Conservation (phyloP, 73 alveolate genomes). For the Paramecium pentaurelia region DNA sequence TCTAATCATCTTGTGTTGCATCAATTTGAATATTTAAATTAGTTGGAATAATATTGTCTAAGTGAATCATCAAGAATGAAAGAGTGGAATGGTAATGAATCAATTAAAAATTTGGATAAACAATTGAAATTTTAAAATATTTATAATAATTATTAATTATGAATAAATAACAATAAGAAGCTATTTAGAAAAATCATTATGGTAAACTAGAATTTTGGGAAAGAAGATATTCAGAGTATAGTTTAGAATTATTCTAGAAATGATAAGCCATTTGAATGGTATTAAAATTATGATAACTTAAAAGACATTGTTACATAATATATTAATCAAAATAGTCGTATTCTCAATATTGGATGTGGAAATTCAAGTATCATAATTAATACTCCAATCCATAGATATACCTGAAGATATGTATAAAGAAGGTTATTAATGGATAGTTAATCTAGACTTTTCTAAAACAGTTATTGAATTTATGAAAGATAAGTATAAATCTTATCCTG, state of each 20-base stretch:
- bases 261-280: conserved; percentile 69
- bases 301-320: conserved; percentile 67
- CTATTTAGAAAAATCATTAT: conserved; percentile 35
- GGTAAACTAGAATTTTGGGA: conserved; percentile 64
- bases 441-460: conserved; percentile 48
- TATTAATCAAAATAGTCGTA: conserved; percentile 46
- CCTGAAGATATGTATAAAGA: conserved; percentile 58
- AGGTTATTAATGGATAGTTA: conserved; percentile 47
- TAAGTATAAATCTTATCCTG: conserved; percentile 41
- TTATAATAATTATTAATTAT: neutral
- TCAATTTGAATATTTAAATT: neutral
- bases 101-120: neutral
- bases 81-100: neutral
- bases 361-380: conserved; percentile 16
- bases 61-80: neutral
- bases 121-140: neutral
- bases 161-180: conserved; percentile 20
- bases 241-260: conserved; percentile 35
- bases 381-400: neutral
- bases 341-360: conserved; percentile 60
- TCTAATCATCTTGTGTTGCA: neutral
- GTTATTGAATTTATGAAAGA: conserved; percentile 16
- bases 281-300: conserved; percentile 57
- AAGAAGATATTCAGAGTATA: conserved; percentile 58
- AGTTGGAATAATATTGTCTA: neutral